phyloP scores from a whole-genome alignment of 1,139 yeast genomes.

The Suhomyces coccinellae region DNA sequence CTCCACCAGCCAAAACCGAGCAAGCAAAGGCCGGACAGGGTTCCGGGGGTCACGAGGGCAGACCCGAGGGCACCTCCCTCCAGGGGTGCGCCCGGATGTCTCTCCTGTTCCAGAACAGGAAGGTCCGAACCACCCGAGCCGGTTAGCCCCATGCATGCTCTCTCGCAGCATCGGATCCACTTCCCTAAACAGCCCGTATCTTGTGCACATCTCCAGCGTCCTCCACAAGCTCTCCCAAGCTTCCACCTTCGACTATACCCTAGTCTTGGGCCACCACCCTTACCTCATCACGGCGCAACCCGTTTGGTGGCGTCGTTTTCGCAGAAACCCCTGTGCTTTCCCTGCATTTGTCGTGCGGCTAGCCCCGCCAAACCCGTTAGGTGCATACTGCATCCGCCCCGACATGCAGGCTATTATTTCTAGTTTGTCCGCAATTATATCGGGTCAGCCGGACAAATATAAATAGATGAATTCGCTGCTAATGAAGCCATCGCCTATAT shows the following conservation, averaged over 20 bases:
- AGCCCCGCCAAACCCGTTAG: background rate
- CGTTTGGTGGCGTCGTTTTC: conserved; percentile 12
- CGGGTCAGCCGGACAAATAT: conserved; percentile 3
- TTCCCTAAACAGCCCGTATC: too few species aligned
- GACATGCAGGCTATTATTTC: conserved; percentile 2
- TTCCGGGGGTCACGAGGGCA: background rate
- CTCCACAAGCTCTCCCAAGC: background rate
- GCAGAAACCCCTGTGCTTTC: conserved; percentile 4
- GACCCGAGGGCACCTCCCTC: background rate
- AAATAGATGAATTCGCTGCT: conserved; percentile 1
- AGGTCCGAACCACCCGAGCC: conserved; percentile 5
- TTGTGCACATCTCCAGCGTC: background rate
- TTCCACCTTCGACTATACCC: conserved; percentile 1
- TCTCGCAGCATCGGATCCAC: background rate
- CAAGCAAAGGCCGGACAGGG: background rate
- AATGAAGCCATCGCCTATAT: background rate
- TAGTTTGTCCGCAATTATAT: conserved; percentile 3
- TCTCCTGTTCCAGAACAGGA: background rate
- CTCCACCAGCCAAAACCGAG: background rate
- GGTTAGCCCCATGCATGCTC: background rate
- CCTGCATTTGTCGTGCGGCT: conserved; percentile 2
- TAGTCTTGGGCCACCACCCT: background rate
- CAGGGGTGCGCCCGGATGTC: background rate
- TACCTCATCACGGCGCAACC: conserved; percentile 10
- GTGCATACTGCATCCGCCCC: conserved; percentile 3